Base-by-base conservation (phyloP, 768 basidiomycete genomes). In the Hydnomerulius pinastri region DNA sequence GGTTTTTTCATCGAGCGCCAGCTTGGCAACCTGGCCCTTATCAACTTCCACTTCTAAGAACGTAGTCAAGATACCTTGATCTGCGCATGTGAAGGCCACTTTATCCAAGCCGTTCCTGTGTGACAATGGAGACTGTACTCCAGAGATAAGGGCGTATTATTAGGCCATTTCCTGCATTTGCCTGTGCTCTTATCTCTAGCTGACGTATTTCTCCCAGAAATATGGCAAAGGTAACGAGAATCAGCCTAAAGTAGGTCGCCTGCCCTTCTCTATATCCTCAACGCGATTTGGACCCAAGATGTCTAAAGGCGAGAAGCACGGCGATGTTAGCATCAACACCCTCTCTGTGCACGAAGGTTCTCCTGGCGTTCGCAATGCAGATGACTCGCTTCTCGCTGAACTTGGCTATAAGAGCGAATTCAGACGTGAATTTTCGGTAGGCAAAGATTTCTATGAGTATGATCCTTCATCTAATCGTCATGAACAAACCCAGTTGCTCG, bases 391-490 rank as follows among this genome's bases (percentile, higher is more conserved):
- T 35, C 78, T 88, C 17, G 86, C 85, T 9, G 69, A 78, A 53
- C 77, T 89, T 28, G 86, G 87, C 9, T 89, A 88, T 64, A 86
- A 77, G 71, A 75, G 77, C 62, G 85, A 87, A 66, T 87, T 89
- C 68, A 83, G 73, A 60, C 81, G 87, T 46, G 84, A 88, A 65
- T 88, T 89, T 62, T 82, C 85, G 57, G 85, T 85, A 58, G 56
- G 78, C 43, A 10, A 23, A 7, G 9, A n/a, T n/a, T 43, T 20
- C 18, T 27, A 15, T 4, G 7, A 9, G 1, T 24, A 15, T 7
- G 9, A 4, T 36, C 25, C 24, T 2, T 28, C 15, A 9, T 23
- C 43, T 62, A 5, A 62, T 4, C 18, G 39, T 21, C 32, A 21
- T 12, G 9, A 17, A 24, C 13, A 41, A 49, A 17, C 24, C 17